phyloP scores from a whole-genome alignment of 2,329 filamentous ascomycete genomes.

The Calonectria honghensis region DNA sequence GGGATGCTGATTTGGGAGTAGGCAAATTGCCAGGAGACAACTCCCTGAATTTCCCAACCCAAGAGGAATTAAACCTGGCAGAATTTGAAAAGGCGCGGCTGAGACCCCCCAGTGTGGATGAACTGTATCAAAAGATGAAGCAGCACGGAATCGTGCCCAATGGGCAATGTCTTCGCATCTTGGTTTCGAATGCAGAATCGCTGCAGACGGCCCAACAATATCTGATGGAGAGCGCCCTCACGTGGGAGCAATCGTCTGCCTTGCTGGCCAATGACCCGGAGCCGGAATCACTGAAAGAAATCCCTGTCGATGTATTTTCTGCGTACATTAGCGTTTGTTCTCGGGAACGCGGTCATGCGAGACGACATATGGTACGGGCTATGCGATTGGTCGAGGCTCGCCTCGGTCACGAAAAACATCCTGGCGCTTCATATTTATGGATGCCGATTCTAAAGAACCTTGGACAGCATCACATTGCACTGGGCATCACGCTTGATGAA shows the following conservation, averaged over 20 bases:
- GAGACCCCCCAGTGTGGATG: slow-evolving; percentile 74
- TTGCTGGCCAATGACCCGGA: slow-evolving; percentile 53
- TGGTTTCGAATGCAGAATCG: slow-evolving; percentile 72
- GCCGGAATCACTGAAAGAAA: slow-evolving; percentile 47
- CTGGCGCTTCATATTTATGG: slow-evolving; percentile 59
- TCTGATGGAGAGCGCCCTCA: slow-evolving; percentile 65
- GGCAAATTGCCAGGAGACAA: slow-evolving; percentile 75
- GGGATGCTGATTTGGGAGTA: slow-evolving; percentile 53
- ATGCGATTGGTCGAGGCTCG: slow-evolving; percentile 56
- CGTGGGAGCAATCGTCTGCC: slow-evolving; percentile 37
- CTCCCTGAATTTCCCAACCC: slow-evolving; percentile 66
- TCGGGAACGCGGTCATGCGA: slow-evolving; percentile 47
- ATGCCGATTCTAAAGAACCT: slow-evolving; percentile 59
- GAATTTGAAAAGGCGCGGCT: slow-evolving; percentile 80
- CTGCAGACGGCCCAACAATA: slow-evolving; percentile 69
- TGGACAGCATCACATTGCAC: slow-evolving; percentile 54
- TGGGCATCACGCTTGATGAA: slow-evolving; percentile 55
- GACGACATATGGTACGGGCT: slow-evolving; percentile 57
- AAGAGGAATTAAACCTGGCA: slow-evolving; percentile 70
- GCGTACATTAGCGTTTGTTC: slow-evolving; percentile 67
- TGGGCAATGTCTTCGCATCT: slow-evolving; percentile 70
- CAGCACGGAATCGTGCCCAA: slow-evolving; percentile 68
- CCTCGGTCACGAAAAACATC: slow-evolving; percentile 48
- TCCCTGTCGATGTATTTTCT: slow-evolving; percentile 63
- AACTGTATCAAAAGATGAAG: slow-evolving; percentile 77